Evolutionary conservation across 257 asterid genomes (phyloP).

Genomic region (Fraxinus pennsylvanica): DNA sequence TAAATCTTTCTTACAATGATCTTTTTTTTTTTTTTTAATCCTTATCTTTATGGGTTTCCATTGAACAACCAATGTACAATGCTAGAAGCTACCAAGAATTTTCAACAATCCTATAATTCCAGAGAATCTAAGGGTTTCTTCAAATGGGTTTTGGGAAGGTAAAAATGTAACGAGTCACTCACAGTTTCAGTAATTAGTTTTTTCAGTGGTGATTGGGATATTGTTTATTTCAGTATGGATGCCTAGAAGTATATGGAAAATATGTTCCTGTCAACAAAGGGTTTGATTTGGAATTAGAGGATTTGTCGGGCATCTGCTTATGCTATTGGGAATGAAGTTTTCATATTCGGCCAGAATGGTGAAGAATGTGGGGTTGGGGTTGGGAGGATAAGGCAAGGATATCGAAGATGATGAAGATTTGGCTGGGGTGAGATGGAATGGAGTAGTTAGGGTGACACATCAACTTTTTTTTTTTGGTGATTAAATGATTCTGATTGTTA

Average conservation of each 20-base stretch:
- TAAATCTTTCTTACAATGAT: slow-evolving; percentile 67
- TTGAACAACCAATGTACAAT: slow-evolving; percentile 51
- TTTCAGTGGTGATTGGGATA: slow-evolving; percentile 53
- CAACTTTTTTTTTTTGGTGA: too few species aligned
- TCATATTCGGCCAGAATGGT: too few species aligned
- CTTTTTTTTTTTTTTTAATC: slow-evolving; percentile 38
- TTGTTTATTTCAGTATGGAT: slow-evolving; percentile 57
- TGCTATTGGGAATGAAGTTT: slow-evolving; percentile 61
- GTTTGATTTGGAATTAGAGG: slow-evolving; percentile 82
- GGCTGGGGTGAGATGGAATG: too few species aligned
- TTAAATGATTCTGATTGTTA: too few species aligned
- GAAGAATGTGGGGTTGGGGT: too few species aligned
- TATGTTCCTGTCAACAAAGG: slow-evolving; percentile 65
- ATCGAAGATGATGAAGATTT: too few species aligned
- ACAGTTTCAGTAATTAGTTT: slow-evolving; percentile 59
- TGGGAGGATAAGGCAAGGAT: too few species aligned
- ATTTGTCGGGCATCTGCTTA: slow-evolving; percentile 92
- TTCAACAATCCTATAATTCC: slow-evolving; percentile 48
- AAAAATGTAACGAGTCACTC: slow-evolving; percentile 43
- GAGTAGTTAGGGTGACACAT: too few species aligned
- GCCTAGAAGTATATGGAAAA: slow-evolving; percentile 54
- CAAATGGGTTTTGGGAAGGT: slow-evolving; percentile 39
- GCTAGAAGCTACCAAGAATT: slow-evolving; percentile 62
- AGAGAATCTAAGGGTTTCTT: slow-evolving; percentile 33
- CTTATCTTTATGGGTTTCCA: slow-evolving; percentile 81